phyloP scores from a whole-genome alignment of 768 basidiomycete genomes.

The Tulasnella sp. region DNA sequence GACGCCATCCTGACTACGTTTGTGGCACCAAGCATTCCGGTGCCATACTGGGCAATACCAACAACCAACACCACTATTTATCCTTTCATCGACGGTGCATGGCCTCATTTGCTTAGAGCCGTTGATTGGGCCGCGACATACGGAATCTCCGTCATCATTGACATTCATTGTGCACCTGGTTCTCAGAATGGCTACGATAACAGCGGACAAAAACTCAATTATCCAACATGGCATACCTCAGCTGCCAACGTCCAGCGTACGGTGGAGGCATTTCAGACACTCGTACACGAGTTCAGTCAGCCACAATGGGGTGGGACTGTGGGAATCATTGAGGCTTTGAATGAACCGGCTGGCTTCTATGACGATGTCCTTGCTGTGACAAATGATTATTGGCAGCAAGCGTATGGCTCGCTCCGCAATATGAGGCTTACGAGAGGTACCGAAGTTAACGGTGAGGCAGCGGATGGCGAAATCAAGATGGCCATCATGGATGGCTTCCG shows the following conservation, averaged over 20 bases:
- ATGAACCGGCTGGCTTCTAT: conserved; percentile 60
- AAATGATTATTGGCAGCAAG: conserved; percentile 52
- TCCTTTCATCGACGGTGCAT: conserved; percentile 52
- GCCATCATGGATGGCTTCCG: conserved; percentile 75
- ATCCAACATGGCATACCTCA: conserved; percentile 57
- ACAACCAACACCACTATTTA: conserved; percentile 40
- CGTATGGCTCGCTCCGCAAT: conserved; percentile 44
- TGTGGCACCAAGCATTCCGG: conserved; percentile 38
- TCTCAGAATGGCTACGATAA: conserved; percentile 76
- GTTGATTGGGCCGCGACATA: conserved; percentile 56
- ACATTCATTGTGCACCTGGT: conserved; percentile 74
- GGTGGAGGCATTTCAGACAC: conserved; percentile 44
- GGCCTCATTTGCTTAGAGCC: conserved; percentile 48
- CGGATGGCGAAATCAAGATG: conserved; percentile 46
- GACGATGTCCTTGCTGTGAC: conserved; percentile 32
- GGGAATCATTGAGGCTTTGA: conserved; percentile 55
- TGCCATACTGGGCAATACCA: conserved; percentile 73
- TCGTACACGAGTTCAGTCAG: conserved; percentile 47
- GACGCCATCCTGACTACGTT: not conserved
- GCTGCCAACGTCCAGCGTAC: conserved; percentile 55
- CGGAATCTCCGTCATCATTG: conserved; percentile 69
- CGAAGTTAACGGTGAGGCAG: conserved; percentile 34
- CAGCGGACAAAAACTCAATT: conserved; percentile 50
- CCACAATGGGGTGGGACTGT: conserved; percentile 18
- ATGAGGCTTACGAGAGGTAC: not conserved